Percentiles rank a stretch among this genome's conserved stretches.
These are phyloP conservation scores for Circinella umbellata DNA, from an alignment of 371 early-diverging fungal genomes.

Conservation along the genomic window DNA sequence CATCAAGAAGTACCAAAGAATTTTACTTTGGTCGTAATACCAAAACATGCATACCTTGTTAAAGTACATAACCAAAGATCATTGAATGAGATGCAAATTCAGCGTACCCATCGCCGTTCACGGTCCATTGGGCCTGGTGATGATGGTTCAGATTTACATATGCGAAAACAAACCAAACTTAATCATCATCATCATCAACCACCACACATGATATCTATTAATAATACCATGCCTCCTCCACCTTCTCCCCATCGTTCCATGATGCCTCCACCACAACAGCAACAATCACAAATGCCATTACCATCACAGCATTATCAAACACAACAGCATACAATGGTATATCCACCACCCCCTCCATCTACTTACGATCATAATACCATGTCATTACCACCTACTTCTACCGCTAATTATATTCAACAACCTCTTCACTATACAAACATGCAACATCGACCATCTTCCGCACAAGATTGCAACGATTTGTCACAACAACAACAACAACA, in stretches of 20 bases:
- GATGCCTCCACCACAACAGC: background rate
- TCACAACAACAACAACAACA: background rate
- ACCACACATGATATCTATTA: slow-evolving; percentile 10
- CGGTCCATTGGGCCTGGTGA: slow-evolving; percentile 6
- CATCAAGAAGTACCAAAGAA: slow-evolving; percentile 36
- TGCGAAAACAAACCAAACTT: slow-evolving; percentile 24
- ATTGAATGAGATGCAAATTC: slow-evolving; percentile 27
- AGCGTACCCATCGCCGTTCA: slow-evolving; percentile 23
- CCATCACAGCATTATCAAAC: background rate
- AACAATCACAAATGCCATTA: background rate
- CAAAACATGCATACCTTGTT: slow-evolving; percentile 37
- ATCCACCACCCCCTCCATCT: background rate
- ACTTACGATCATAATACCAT: slow-evolving; percentile 11
- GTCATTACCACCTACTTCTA: slow-evolving; percentile 4
- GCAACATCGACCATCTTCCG: background rate
- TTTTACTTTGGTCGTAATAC: slow-evolving; percentile 36
- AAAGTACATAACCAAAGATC: slow-evolving; percentile 43
- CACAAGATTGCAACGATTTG: background rate
- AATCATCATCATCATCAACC: slow-evolving; percentile 23
- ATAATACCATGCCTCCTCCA: slow-evolving; percentile 9
- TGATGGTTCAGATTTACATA: slow-evolving; percentile 7
- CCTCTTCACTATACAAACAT: slow-evolving; percentile 1
- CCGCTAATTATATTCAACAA: slow-evolving; percentile 11
- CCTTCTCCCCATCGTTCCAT: slow-evolving; percentile 1
- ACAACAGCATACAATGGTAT: background rate